These are phyloP conservation scores for Cicer bijugum DNA, from an alignment of 306 rosid species.

Conservation along the genomic window DNA sequence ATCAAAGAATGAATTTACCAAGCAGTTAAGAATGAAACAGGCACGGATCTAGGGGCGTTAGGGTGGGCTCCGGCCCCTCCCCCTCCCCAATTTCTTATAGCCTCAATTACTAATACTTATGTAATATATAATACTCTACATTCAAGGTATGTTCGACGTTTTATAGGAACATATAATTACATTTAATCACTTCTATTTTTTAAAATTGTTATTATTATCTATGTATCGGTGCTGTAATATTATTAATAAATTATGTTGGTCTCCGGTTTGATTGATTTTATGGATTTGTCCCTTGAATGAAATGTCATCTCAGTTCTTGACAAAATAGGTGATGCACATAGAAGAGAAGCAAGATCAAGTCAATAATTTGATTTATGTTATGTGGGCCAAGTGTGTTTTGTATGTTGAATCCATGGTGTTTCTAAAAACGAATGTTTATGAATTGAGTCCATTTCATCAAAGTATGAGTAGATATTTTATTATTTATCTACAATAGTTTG, in stretches of 20 bases:
- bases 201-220: no score
- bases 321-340: neutral
- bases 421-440: conserved; percentile 9
- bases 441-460: conserved; percentile 18
- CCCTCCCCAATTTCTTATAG: no score
- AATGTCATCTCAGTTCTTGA: conserved; percentile 14
- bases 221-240: no score
- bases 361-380: neutral
- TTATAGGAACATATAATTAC: no score
- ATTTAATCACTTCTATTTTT: no score
- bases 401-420: conserved; percentile 19
- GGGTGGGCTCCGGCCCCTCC: no score
- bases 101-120: no score
- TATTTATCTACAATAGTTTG: neutral
- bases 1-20: neutral
- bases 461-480: conserved; percentile 7
- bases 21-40: neutral
- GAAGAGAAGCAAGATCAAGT: conserved; percentile 26
- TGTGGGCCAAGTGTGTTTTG: neutral
- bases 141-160: no score
- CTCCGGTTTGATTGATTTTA: no score
- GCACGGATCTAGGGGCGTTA: no score
- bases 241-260: no score
- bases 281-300: neutral
- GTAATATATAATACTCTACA: no score